phyloP scores from a whole-genome alignment of 768 basidiomycete species.

The Rhizopogon vesiculosus region DNA sequence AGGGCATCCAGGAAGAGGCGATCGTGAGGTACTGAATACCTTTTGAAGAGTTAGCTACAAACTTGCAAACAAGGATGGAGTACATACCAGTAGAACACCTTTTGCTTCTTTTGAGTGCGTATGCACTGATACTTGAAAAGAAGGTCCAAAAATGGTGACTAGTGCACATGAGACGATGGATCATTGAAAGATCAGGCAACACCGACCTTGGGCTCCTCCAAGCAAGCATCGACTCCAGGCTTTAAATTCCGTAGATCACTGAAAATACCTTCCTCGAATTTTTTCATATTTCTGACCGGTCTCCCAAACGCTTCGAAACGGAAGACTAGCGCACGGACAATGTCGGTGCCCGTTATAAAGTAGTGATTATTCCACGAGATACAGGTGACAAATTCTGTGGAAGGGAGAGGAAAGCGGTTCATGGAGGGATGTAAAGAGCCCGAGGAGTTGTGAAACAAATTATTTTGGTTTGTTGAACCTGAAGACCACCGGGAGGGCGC shows the following conservation, averaged over 20 bases:
- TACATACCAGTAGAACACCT: constrained; percentile 92
- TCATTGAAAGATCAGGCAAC: not conserved
- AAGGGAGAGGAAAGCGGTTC: constrained; percentile 83
- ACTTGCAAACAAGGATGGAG: not conserved
- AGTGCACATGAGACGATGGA: constrained; percentile 8
- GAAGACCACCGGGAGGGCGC: constrained; percentile 72
- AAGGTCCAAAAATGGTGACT: constrained; percentile 92
- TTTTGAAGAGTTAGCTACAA: constrained; percentile 21
- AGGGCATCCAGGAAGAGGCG: constrained; percentile 95
- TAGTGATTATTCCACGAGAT: constrained; percentile 90
- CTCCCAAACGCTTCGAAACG: constrained; percentile 90
- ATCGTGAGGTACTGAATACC: constrained; percentile 97
- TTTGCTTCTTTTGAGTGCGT: constrained; percentile 97
- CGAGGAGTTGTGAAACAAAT: constrained; percentile 15
- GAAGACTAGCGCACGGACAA: constrained; percentile 92
- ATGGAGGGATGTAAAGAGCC: constrained; percentile 68
- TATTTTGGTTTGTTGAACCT: constrained; percentile 13
- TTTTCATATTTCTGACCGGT: constrained; percentile 90
- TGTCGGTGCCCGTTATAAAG: constrained; percentile 96
- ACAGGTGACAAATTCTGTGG: constrained; percentile 85
- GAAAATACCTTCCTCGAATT: constrained; percentile 97
- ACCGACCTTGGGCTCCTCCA: constrained; percentile 94
- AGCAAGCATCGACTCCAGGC: constrained; percentile 85
- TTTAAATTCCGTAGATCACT: constrained; percentile 91
- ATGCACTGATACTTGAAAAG: constrained; percentile 97